Conservation (phyloP, 768 basidiomycete species). For the Fomitopsis serialis region DNA sequence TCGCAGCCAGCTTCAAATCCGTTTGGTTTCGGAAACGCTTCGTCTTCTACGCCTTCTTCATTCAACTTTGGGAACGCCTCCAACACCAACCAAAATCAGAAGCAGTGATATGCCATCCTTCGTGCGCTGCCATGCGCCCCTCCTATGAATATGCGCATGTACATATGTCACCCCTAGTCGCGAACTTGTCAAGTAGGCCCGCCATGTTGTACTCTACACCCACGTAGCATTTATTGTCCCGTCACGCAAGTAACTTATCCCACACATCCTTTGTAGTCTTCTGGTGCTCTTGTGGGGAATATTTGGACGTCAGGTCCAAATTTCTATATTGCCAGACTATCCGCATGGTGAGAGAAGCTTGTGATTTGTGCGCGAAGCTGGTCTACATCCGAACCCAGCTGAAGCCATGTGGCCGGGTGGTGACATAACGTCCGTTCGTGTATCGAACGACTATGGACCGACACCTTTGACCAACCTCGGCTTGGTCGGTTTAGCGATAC, state of each 20-base stretch:
- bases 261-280: background rate
- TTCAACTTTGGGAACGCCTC: slow-evolving; percentile 9
- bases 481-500: too few species aligned
- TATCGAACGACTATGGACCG: too few species aligned
- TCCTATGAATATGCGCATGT: slow-evolving; percentile 8
- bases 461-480: too few species aligned
- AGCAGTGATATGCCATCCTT: slow-evolving; percentile 8
- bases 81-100: slow-evolving; percentile 8
- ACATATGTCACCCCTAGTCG: background rate
- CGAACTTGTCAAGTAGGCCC: background rate
- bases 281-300: background rate
- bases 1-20: slow-evolving; percentile 5
- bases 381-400: too few species aligned
- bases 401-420: too few species aligned
- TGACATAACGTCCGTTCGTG: too few species aligned
- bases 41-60: slow-evolving; percentile 1
- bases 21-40: slow-evolving; percentile 9
- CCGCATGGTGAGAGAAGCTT: too few species aligned
- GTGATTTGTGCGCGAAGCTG: too few species aligned
- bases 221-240: background rate
- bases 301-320: too few species aligned
- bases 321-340: too few species aligned
- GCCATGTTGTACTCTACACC: background rate
- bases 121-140: background rate
- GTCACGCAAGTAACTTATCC: background rate